Conservation (phyloP, 164 flowering plant species). For the Vitis riparia region DNA sequence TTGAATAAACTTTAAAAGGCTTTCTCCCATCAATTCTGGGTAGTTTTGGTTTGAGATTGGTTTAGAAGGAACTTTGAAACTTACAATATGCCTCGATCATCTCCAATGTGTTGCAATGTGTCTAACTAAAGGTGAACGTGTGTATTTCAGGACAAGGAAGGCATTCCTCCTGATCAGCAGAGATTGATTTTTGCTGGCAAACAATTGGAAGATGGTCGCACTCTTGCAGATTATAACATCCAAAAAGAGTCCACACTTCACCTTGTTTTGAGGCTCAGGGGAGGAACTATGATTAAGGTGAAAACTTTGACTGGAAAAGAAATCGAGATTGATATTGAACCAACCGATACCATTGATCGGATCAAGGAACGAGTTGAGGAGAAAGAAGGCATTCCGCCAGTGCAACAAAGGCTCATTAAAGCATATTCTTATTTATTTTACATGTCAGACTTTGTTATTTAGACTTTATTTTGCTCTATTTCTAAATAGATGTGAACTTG, state of each 20-base stretch:
- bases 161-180: conserved; percentile 54
- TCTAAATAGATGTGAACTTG: too few species aligned
- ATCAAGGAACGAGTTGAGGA: conserved; percentile 59
- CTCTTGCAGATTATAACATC: conserved; percentile 53
- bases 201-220: conserved; percentile 51
- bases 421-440: background rate
- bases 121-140: background rate
- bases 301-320: conserved; percentile 57
- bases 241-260: conserved; percentile 50
- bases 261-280: conserved; percentile 45
- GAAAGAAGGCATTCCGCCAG: conserved; percentile 58
- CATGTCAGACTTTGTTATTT: background rate
- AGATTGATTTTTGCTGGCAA: conserved; percentile 52
- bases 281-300: conserved; percentile 59
- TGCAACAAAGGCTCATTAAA: conserved; percentile 51
- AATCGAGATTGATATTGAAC: conserved; percentile 56
- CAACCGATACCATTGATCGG: conserved; percentile 48
- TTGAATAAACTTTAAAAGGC: too few species aligned
- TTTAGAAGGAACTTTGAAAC: too few species aligned
- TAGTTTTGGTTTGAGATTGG: too few species aligned
- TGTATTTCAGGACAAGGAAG: conserved; percentile 43
- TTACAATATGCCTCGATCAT: too few species aligned
- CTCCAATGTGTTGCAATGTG: background rate
- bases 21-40: too few species aligned
- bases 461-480: too few species aligned